phyloP scores from a whole-genome alignment of 768 basidiomycete species.

The Boletellus sp. region DNA sequence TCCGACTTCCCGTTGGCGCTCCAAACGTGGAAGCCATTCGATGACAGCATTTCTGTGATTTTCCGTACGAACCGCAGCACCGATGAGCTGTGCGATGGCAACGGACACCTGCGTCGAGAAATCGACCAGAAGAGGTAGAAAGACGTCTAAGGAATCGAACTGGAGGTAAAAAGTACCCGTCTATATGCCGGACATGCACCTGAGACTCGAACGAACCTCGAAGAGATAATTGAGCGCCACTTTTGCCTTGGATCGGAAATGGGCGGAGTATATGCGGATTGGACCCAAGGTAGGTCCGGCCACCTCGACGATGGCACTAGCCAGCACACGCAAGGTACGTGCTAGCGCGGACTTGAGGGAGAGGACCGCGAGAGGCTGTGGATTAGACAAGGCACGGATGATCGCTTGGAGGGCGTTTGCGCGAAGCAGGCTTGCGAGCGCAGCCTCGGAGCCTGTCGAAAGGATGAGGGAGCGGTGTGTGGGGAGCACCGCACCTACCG shows the following conservation, averaged over 20 bases:
- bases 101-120: conserved; percentile 39
- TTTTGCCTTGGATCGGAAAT: conserved; percentile 49
- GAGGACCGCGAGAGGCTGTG: conserved; percentile 31
- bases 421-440: conserved; percentile 53
- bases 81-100: conserved; percentile 59
- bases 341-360: conserved; percentile 54
- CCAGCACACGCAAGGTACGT: conserved; percentile 59
- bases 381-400: conserved; percentile 55
- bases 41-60: conserved; percentile 49
- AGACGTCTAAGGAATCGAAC: conserved; percentile 61
- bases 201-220: conserved; percentile 37
- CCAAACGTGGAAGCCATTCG: conserved; percentile 60
- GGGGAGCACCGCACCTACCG: conserved; percentile 35
- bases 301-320: conserved; percentile 58
- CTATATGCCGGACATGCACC: background rate
- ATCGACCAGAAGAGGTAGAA: conserved; percentile 58
- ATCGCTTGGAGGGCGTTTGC: conserved; percentile 58
- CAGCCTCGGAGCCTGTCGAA: conserved; percentile 53
- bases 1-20: conserved; percentile 53
- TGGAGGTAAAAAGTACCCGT: conserved; percentile 22
- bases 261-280: conserved; percentile 34
- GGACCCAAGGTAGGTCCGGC: conserved; percentile 72
- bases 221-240: conserved; percentile 58
- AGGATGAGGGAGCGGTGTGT: background rate
- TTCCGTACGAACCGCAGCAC: conserved; percentile 45